Conservation (phyloP, 257 asterid genomes). For the Solanum chiquidenum region DNA sequence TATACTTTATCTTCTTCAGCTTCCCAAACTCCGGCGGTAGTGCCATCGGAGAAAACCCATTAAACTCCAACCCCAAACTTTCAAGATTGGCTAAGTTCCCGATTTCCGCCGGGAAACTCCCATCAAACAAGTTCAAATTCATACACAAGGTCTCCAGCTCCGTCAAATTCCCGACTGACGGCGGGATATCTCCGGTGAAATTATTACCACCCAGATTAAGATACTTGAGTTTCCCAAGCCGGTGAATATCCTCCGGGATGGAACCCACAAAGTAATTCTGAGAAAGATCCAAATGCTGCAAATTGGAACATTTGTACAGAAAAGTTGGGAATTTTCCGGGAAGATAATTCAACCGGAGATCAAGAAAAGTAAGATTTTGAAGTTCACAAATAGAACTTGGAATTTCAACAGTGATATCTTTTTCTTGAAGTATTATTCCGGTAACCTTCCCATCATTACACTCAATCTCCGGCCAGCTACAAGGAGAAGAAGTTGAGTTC, state of each 20-base stretch:
- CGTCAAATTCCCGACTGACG: conserved; percentile 45
- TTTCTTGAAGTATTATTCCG: conserved; percentile 14
- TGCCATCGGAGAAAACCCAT: conserved; percentile 35
- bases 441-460: conserved; percentile 36
- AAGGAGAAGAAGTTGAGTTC: conserved; percentile 21
- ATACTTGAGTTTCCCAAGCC: conserved; percentile 26
- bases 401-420: conserved; percentile 25
- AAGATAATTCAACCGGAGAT: conserved; percentile 29
- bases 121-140: conserved; percentile 41
- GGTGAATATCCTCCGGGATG: conserved; percentile 44
- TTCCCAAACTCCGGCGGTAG: conserved; percentile 56
- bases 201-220: conserved; percentile 56
- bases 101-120: conserved; percentile 59
- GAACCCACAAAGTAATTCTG: conserved; percentile 50
- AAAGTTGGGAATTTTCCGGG: conserved; percentile 37
- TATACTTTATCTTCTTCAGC: conserved; percentile 24
- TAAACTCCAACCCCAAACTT: conserved; percentile 36
- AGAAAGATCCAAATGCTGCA: conserved; percentile 41
- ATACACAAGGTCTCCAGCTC: conserved; percentile 24
- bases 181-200: conserved; percentile 78
- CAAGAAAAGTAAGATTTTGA: conserved; percentile 34
- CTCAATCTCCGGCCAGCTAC: conserved; percentile 24
- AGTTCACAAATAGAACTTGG: conserved; percentile 43
- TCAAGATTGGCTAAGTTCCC: conserved; percentile 57
- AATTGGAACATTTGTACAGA: conserved; percentile 47